Percentiles rank a stretch among this genome's conserved stretches.
Evolutionary conservation across 2,329 filamentous ascomycete species (phyloP).

Genomic region (Penicillium sp.): DNA sequence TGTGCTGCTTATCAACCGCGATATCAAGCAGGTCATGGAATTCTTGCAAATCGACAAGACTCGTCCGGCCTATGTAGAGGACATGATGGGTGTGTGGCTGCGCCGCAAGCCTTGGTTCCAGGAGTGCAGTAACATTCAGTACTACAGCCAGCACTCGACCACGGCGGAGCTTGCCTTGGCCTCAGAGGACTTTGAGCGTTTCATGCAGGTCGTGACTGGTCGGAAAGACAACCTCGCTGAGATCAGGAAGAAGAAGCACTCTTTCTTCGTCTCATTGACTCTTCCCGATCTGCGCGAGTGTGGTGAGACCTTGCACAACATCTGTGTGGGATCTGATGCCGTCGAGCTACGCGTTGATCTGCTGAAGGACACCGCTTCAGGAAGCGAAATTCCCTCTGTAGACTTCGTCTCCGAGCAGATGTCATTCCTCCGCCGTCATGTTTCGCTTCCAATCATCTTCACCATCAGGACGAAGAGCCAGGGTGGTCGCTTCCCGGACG

Average conservation of each 20-base stretch:
- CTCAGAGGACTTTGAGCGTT: constrained; percentile 71
- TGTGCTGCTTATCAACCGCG: constrained; percentile 83
- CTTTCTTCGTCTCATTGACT: constrained; percentile 92
- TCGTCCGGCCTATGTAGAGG: constrained; percentile 86
- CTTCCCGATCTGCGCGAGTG: constrained; percentile 70
- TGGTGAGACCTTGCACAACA: constrained; percentile 65
- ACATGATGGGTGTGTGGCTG: constrained; percentile 88
- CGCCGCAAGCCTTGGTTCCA: constrained; percentile 87
- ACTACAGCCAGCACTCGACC: constrained; percentile 73
- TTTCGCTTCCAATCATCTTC: constrained; percentile 82
- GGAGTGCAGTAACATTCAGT: constrained; percentile 91
- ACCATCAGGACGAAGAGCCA: constrained; percentile 84
- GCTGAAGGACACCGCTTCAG: constrained; percentile 68
- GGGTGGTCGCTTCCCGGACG: constrained; percentile 84
- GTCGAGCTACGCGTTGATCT: constrained; percentile 94
- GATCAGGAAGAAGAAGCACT: constrained; percentile 67
- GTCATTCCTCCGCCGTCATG: constrained; percentile 71
- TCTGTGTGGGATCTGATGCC: constrained; percentile 84
- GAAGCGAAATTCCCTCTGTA: constrained; percentile 59
- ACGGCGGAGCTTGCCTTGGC: constrained; percentile 53
- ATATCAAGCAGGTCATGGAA: constrained; percentile 83
- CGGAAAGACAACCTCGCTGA: constrained; percentile 54
- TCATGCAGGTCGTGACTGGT: constrained; percentile 71
- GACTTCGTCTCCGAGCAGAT: constrained; percentile 84
- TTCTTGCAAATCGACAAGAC: constrained; percentile 89